These are phyloP conservation scores for Plasmodium coatneyi DNA, from an alignment of 169 alveolate genomes.

Conservation along the genomic window DNA sequence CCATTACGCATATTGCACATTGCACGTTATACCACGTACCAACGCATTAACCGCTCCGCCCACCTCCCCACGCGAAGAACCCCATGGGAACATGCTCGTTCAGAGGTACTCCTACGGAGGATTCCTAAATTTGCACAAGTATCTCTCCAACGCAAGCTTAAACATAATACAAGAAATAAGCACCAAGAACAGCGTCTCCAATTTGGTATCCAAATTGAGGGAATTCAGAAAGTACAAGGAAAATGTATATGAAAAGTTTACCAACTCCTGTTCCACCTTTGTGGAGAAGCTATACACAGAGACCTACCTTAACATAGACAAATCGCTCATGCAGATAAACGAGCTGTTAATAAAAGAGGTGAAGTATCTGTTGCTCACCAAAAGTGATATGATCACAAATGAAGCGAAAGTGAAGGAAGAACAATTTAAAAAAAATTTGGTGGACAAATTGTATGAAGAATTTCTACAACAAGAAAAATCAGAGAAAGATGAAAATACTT, in stretches of 20 bases:
- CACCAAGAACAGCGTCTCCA: slow-evolving; percentile 8
- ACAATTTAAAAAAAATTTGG: slow-evolving; percentile 27
- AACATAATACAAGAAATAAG: slow-evolving; percentile 34
- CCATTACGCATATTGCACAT: background rate
- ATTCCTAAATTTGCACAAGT: slow-evolving; percentile 29
- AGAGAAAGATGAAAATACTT: slow-evolving; percentile 27
- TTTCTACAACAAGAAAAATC: slow-evolving; percentile 72
- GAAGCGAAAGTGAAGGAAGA: slow-evolving; percentile 23
- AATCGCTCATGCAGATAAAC: slow-evolving; percentile 30
- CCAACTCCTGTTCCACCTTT: slow-evolving; percentile 14
- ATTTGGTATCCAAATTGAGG: background rate
- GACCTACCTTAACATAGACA: slow-evolving; percentile 22
- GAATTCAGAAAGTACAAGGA: slow-evolving; percentile 23
- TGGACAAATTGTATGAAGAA: slow-evolving; percentile 72
- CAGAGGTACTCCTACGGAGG: slow-evolving; percentile 67
- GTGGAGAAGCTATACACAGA: slow-evolving; percentile 60
- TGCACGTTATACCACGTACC: background rate
- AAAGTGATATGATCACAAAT: slow-evolving; percentile 26
- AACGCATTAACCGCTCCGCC: background rate
- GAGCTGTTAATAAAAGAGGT: slow-evolving; percentile 71
- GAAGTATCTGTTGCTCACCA: slow-evolving; percentile 39
- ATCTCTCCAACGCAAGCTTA: slow-evolving; percentile 6
- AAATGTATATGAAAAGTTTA: slow-evolving; percentile 23
- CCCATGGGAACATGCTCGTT: slow-evolving; percentile 13
- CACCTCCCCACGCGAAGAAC: background rate